Conservation (phyloP, 495 filamentous ascomycete species). For the Aspergillus sclerotiicarbonarius region DNA sequence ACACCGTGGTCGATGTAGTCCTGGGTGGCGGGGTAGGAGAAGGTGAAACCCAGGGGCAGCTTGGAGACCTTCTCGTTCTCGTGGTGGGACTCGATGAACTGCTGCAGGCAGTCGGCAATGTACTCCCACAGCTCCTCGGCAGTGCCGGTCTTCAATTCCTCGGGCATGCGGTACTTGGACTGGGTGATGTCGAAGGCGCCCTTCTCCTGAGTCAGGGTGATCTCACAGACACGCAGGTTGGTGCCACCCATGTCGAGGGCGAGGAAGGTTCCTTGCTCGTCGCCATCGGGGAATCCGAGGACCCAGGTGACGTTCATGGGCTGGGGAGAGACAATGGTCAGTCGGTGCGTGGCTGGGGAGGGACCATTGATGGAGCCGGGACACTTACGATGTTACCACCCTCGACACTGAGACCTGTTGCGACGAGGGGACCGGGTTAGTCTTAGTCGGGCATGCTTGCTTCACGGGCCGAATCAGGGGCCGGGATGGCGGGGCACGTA, state of each 20-base stretch:
- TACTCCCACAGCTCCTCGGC: slow-evolving; percentile 96
- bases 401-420: slow-evolving; percentile 72
- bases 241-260: slow-evolving; percentile 98
- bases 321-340: slow-evolving; percentile 39
- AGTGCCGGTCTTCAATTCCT: slow-evolving; percentile 88
- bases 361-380: not conserved
- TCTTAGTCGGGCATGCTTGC: not conserved
- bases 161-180: slow-evolving; percentile 96
- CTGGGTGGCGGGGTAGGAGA: slow-evolving; percentile 96
- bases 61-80: slow-evolving; percentile 57
- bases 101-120: slow-evolving; percentile 93
- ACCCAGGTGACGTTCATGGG: slow-evolving; percentile 99
- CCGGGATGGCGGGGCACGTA: slow-evolving; percentile 31
- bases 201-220: slow-evolving; percentile 83
- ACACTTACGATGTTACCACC: slow-evolving; percentile 86
- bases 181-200: slow-evolving; percentile 98
- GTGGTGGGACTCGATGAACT: slow-evolving; percentile 94
- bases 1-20: slow-evolving; percentile 95
- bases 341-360: no score
- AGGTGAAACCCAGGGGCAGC: slow-evolving; percentile 92
- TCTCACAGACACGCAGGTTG: slow-evolving; percentile 96
- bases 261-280: slow-evolving; percentile 87
- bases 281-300: slow-evolving; percentile 84
- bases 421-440: not conserved
- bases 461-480: not conserved